Conservation (phyloP, 1,284 basidiomycete species). For the Sphagnurus paluster region DNA sequence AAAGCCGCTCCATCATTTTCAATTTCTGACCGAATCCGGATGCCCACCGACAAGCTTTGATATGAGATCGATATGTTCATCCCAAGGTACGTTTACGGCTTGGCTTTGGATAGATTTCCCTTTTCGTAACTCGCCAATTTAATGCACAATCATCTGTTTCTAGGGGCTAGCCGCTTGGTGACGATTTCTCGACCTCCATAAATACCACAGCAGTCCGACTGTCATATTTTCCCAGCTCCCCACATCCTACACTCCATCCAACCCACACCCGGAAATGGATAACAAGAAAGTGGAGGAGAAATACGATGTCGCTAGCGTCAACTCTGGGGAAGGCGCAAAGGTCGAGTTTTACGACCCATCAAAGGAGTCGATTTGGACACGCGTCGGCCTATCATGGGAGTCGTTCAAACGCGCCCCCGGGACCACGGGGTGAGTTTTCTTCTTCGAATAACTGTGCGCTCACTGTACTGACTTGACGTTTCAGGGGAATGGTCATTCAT, state of each 20-base stretch:
- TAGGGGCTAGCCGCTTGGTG: conserved; percentile 5
- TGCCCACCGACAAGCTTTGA: not conserved
- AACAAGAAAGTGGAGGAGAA: conserved; percentile 28
- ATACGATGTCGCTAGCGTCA: conserved; percentile 27
- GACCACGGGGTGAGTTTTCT: conserved; percentile 37
- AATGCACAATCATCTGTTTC: conserved; percentile 8
- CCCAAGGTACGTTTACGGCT: conserved; percentile 8
- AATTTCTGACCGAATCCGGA: conserved; percentile 4
- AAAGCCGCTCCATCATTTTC: conserved; percentile 12
- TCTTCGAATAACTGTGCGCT: not conserved
- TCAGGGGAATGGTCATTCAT: conserved; percentile 35
- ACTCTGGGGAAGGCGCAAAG: conserved; percentile 21
- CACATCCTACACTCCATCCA: conserved; percentile 12
- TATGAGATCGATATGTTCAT: conserved; percentile 4
- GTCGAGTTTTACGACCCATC: conserved; percentile 44
- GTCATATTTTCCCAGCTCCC: conserved; percentile 1
- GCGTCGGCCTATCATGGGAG: conserved; percentile 38
- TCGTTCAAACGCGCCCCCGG: conserved; percentile 47
- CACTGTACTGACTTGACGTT: not conserved
- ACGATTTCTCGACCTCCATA: conserved; percentile 9
- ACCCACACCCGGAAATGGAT: conserved; percentile 22
- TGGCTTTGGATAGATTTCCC: not conserved
- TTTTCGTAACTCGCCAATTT: not conserved
- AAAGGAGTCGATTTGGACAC: conserved; percentile 43
- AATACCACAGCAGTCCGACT: conserved; percentile 6